A percentile compares a stretch with the other conserved stretches of the same genome.
These are phyloP conservation scores for Lactuca sativa DNA, from an alignment of 129 eudicot species.

Conservation along the genomic window DNA sequence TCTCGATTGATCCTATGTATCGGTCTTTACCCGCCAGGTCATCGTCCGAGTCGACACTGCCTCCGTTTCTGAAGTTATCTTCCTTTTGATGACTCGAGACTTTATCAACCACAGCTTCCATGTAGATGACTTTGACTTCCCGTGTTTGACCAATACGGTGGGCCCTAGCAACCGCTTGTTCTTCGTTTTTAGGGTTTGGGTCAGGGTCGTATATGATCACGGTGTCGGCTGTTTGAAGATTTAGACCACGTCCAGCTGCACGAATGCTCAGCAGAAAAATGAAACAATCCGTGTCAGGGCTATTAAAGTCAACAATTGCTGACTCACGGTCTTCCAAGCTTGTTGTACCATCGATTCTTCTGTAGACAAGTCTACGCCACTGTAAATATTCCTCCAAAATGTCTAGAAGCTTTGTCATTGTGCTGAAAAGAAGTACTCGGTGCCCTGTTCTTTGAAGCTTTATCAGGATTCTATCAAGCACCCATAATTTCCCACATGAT, in stretches of 20 bases:
- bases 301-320: slow-evolving; percentile 87
- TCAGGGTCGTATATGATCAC: slow-evolving; percentile 96
- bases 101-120: slow-evolving; percentile 98
- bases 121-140: slow-evolving; percentile 91
- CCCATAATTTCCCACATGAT: slow-evolving; percentile 95
- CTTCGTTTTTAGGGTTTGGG: slow-evolving; percentile 95
- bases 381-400: slow-evolving; percentile 92
- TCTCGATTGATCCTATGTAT: slow-evolving; percentile 89
- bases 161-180: slow-evolving; percentile 97
- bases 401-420: slow-evolving; percentile 94
- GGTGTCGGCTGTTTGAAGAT: slow-evolving; percentile 96
- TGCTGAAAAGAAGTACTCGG: slow-evolving; percentile 86
- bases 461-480: slow-evolving; percentile 75
- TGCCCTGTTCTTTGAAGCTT: slow-evolving; percentile 97
- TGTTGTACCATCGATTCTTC: slow-evolving; percentile 92
- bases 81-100: slow-evolving; percentile 85
- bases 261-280: slow-evolving; percentile 91
- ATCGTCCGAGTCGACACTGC: slow-evolving; percentile 79
- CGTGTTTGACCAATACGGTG: slow-evolving; percentile 97
- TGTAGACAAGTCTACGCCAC: slow-evolving; percentile 87
- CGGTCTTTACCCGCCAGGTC: slow-evolving; percentile 98
- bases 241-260: slow-evolving; percentile 94
- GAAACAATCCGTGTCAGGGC: slow-evolving; percentile 79
- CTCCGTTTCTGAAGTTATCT: slow-evolving; percentile 71
- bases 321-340: slow-evolving; percentile 93